Percentiles rank a stretch among this genome's conserved stretches.
Evolutionary conservation across 345 rosid species (phyloP).

Genomic region (Microcos paniculata): DNA sequence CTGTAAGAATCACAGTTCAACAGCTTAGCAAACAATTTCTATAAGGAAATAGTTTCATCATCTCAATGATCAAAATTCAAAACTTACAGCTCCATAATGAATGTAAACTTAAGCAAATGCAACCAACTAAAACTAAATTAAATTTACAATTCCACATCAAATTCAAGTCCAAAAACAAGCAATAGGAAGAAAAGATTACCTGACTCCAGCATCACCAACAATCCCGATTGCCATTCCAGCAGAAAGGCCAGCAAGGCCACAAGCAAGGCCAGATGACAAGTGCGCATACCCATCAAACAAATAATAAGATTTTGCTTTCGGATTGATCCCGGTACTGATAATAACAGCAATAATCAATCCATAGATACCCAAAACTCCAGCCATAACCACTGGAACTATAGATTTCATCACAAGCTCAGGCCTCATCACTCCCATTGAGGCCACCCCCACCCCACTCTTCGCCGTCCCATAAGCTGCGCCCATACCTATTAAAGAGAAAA

Average conservation of each 20-base stretch:
- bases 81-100: not conserved
- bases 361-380: slow-evolving; percentile 65
- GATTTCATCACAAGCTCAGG: slow-evolving; percentile 70
- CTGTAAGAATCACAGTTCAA: not conserved
- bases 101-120: not conserved
- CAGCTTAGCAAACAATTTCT: not conserved
- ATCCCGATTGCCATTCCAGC: slow-evolving; percentile 74
- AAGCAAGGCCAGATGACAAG: slow-evolving; percentile 64
- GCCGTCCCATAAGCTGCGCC: slow-evolving; percentile 72
- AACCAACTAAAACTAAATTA: not conserved
- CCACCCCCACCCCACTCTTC: slow-evolving; percentile 67
- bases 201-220: slow-evolving; percentile 68
- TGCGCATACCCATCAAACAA: slow-evolving; percentile 65
- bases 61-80: not conserved
- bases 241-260: slow-evolving; percentile 68
- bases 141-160: not conserved
- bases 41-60: not conserved
- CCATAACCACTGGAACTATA: slow-evolving; percentile 69
- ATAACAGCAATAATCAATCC: slow-evolving; percentile 69
- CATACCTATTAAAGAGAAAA: slow-evolving; percentile 39
- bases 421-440: slow-evolving; percentile 68
- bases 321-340: slow-evolving; percentile 60
- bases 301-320: slow-evolving; percentile 58
- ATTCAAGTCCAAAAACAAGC: not conserved
- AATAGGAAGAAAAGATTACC: slow-evolving; percentile 28